Evolutionary conservation across 805 yeast genomes (phyloP), one percentile per base, ranked within the genome.

Genomic region (Lipomyces sp.): DNA sequence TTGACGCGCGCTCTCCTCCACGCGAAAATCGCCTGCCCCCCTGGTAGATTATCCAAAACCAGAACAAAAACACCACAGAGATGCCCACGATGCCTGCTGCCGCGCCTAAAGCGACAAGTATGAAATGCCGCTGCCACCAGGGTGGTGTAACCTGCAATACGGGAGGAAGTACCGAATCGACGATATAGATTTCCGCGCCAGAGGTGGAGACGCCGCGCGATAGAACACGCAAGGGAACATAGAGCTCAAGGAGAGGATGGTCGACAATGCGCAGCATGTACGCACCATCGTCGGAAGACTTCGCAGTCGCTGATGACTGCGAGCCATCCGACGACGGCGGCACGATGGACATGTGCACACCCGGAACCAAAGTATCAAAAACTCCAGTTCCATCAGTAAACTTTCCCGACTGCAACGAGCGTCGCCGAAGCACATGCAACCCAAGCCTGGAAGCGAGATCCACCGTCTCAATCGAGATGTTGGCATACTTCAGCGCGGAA

Each of bases 101-200:
- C 11, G 49, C 51, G 13, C 55, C 55, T 23, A 49, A 35, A 5
- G 49, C 55, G 13, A 50, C 45, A 16, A 53, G 49, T 5, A 53
- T 23, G 4, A 51, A 52, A 29, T 49, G 54, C 4, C 44, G 42
- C 16, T 40, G 55, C 51, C 52, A 53, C 55, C 55, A 53, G 7
- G 50, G 43, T n/a, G 23, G 7, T 11, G 47, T 46, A 31, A 36
- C 38, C 2, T 45, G 28, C 2, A 35, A 26, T 11, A 34, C 11
- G 38, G 38, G 21, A 11, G 57, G 53, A 7, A 55, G 29, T 37
- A 53, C 59, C 13, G 16, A 21, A 38, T 55, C 59, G n/a, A 52
- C 42, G 3, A 49, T 35, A 32, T 51, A 51, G 10, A 55, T 36
- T 33, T 55, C 58, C 23, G 56, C 45, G 11, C 57, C 59, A 18